Conservation (phyloP, 1,284 basidiomycete species). For the Trichosporon ovoides region DNA sequence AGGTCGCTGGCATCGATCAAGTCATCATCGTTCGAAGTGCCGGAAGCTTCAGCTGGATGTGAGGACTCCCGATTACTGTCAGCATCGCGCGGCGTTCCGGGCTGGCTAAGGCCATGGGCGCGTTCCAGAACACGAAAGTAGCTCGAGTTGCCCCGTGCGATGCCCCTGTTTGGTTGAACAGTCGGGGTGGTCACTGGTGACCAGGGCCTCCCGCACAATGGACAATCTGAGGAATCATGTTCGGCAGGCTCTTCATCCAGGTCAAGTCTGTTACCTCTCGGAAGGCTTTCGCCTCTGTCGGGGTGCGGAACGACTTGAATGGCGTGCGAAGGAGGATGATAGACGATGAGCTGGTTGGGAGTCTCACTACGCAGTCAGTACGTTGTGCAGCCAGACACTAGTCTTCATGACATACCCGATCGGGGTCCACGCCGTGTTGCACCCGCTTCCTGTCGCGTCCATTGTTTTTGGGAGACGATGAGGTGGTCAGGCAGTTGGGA, state of each 20-base stretch:
- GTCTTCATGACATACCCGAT: conserved; percentile 20
- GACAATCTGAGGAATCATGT: conserved; percentile 19
- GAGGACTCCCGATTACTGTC: background rate
- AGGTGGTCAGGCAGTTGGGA: too few species aligned
- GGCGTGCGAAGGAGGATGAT: conserved; percentile 79
- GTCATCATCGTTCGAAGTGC: conserved; percentile 8
- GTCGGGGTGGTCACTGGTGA: background rate
- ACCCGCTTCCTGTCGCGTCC: background rate
- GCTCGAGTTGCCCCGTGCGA: background rate
- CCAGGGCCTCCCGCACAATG: conserved; percentile 33
- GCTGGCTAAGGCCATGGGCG: conserved; percentile 41
- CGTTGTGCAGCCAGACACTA: background rate
- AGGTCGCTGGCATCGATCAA: conserved; percentile 21
- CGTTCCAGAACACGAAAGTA: conserved; percentile 46
- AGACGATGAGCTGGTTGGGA: conserved; percentile 79
- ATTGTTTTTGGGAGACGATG: too few species aligned
- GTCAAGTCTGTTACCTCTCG: background rate
- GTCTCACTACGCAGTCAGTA: conserved; percentile 44
- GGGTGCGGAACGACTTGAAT: conserved; percentile 56
- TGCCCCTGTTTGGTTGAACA: background rate
- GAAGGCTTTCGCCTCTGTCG: background rate
- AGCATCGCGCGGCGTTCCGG: conserved; percentile 26
- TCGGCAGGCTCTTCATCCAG: background rate
- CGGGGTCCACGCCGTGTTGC: conserved; percentile 22
- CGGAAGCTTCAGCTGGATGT: background rate